Conservation (phyloP, 2,329 filamentous ascomycete genomes). For the Colletotrichum euphorbiae region DNA sequence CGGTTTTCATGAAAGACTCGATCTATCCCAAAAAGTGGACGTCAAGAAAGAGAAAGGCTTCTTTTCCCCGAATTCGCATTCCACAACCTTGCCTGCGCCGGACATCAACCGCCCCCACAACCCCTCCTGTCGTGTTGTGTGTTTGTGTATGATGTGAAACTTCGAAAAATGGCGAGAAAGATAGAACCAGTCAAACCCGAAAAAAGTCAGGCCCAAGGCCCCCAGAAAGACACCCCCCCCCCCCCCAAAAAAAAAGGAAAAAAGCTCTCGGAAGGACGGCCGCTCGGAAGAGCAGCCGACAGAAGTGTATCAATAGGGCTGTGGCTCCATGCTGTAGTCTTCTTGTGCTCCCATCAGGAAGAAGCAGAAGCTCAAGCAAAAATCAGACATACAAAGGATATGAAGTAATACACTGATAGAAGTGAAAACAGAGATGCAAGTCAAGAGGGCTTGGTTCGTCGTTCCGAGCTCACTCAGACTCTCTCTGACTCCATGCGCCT, state of each 20-base stretch:
- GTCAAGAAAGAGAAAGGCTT: background rate
- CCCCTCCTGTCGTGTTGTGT: slow-evolving; percentile 21
- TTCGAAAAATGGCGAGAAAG: slow-evolving; percentile 2
- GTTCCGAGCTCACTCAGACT: slow-evolving; percentile 43
- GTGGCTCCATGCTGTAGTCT: slow-evolving; percentile 27
- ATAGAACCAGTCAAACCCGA: background rate
- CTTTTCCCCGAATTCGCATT: slow-evolving; percentile 4
- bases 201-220: background rate
- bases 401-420: slow-evolving; percentile 40
- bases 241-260: slow-evolving; percentile 16
- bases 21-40: background rate
- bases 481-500: slow-evolving; percentile 66
- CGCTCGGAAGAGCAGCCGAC: slow-evolving; percentile 8
- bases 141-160: slow-evolving; percentile 29
- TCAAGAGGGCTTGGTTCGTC: background rate
- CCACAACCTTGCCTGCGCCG: slow-evolving; percentile 25
- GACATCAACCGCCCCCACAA: slow-evolving; percentile 13
- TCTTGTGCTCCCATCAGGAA: slow-evolving; percentile 23
- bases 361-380: slow-evolving; percentile 21
- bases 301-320: slow-evolving; percentile 33
- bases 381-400: slow-evolving; percentile 25
- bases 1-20: background rate
- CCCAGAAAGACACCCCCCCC: slow-evolving; percentile 6
- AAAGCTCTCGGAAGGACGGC: background rate
- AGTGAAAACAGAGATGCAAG: slow-evolving; percentile 18